These are phyloP conservation scores for Solanum hybrid DNA, from an alignment of 305 asterid species.

Conservation along the genomic window DNA sequence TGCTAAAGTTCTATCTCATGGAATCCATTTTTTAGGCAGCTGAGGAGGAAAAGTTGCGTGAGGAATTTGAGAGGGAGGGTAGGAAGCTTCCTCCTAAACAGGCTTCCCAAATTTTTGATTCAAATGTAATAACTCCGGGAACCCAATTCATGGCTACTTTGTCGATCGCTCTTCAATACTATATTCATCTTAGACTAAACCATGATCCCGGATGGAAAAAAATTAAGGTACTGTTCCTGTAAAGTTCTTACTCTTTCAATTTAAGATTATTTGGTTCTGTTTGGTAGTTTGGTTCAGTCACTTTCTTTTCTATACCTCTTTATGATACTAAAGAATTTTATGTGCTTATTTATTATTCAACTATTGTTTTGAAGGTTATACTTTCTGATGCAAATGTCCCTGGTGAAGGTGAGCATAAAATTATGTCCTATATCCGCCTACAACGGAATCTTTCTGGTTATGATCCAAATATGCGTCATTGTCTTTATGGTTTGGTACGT, in stretches of 20 bases:
- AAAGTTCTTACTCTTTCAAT: neutral
- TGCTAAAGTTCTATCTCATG: conserved; percentile 5
- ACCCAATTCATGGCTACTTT: conserved; percentile 92
- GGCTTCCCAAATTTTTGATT: conserved; percentile 78
- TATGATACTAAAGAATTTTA: neutral
- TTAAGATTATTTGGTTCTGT: neutral
- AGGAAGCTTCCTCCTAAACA: conserved; percentile 91
- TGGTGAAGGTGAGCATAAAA: conserved; percentile 99
- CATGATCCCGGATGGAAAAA: conserved; percentile 96
- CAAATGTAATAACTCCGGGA: conserved; percentile 96
- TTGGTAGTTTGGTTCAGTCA: neutral
- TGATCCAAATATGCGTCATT: conserved; percentile 96
- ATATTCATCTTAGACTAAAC: conserved; percentile 70
- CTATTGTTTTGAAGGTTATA: conserved; percentile 55
- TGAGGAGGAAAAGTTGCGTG: conserved; percentile 85
- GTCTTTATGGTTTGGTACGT: conserved; percentile 93
- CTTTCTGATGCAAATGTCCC: conserved; percentile 99
- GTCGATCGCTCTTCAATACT: conserved; percentile 80
- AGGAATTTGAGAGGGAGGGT: conserved; percentile 88
- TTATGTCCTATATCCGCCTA: conserved; percentile 91
- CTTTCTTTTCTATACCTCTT: neutral
- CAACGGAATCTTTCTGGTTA: conserved; percentile 88
- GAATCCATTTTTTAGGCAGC: conserved; percentile 55
- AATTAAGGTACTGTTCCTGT: conserved; percentile 49
- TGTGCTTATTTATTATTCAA: neutral